Base-by-base conservation (phyloP, 2,329 filamentous ascomycete genomes). In the Fusarium gaditjirri region DNA sequence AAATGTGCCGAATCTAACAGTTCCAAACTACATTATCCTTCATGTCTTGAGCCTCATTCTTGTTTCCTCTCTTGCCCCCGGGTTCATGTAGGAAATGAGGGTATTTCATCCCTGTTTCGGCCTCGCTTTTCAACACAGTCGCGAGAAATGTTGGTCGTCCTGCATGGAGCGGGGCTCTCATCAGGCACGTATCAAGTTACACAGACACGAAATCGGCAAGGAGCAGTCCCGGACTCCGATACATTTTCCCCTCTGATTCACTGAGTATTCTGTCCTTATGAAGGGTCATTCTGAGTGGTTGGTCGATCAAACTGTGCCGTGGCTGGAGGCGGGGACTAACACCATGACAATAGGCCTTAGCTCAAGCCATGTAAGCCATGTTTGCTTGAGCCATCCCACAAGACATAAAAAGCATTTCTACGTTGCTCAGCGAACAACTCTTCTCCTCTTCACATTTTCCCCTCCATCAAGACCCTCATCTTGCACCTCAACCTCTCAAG, bases 51-150 rank as follows among this genome's bases (percentile, higher is more conserved):
- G 8, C 29, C n/a, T 23, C 19, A 27, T 4, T 27, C 11, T n/a
- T 11, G 1, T 25, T 11, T 25, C 10, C 8, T 0, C 21, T 13
- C 17, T 36, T 10, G 19, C 6, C 7, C 8, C 8, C 13, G 33
- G 1, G 19, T 3, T 17, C 6, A 5, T 1, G 2, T 7, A 10
- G 0, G 8, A 23, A 19, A 10, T 0, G 6, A 16, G 1, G 12
- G 2, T 4, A 27, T 13, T 33, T 9, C 7, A 43, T 12, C 27
- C 13, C 25, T 56, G 21, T 23, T 61, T 71, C 68, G 68, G 68
- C 49, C 68, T 71, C 68, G 68, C 57, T 12, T 29, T 65, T 71
- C 46, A 25, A 49, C 21, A 16, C 41, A 55, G 49, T 47, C 68
- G 68, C 68, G 68, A 72, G 65, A 23, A 33, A 7, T 66, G 46